These are phyloP conservation scores for Besnoitia besnoiti DNA, from an alignment of 169 alveolate species.

Conservation along the genomic window DNA sequence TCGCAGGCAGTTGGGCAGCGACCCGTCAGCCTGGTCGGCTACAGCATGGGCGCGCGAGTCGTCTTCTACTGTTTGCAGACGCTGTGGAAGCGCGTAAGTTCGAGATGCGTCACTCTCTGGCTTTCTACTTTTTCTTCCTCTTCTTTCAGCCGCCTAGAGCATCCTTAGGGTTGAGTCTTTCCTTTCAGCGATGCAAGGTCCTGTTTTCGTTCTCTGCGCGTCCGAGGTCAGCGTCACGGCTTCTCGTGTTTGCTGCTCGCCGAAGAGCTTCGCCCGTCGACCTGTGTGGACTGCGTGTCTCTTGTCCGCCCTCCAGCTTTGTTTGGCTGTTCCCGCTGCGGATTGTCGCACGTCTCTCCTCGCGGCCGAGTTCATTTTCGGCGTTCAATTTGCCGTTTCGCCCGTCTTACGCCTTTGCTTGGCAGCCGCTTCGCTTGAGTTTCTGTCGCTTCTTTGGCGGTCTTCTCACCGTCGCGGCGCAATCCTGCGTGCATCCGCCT, in stretches of 20 bases:
- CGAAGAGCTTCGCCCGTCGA: no score
- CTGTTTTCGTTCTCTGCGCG: no score
- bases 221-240: no score
- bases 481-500: no score
- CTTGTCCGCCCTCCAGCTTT: no score
- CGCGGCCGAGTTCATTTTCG: background rate
- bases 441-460: no score
- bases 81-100: conserved; percentile 71
- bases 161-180: no score
- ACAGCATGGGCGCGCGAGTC: conserved; percentile 92
- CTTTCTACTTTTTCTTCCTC: background rate
- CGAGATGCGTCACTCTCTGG: background rate
- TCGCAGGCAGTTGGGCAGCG: conserved; percentile 86
- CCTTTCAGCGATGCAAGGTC: no score
- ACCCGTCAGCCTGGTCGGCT: conserved; percentile 90
- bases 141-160: background rate
- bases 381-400: background rate
- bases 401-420: background rate
- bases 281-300: no score
- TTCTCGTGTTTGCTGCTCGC: no score
- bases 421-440: background rate
- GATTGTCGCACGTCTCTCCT: no score
- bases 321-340: no score
- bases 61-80: conserved; percentile 85
- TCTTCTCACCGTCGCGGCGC: background rate